Conservation (phyloP, 2,329 filamentous ascomycete species). For the Penicillium frequentans region DNA sequence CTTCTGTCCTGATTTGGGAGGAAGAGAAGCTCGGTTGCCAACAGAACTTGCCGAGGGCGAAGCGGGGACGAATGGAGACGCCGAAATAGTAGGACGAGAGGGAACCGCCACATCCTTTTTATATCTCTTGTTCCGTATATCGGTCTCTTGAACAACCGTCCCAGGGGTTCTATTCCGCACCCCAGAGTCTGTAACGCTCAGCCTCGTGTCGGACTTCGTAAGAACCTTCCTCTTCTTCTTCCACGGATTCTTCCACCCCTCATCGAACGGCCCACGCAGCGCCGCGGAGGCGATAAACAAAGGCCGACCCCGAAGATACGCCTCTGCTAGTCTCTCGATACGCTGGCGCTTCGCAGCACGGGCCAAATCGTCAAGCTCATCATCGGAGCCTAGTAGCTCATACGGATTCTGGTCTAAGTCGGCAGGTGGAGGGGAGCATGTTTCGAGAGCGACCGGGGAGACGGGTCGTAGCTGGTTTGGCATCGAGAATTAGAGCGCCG, state of each 20-base stretch:
- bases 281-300: constrained; percentile 49
- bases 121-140: not conserved
- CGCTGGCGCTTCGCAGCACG: constrained; percentile 41
- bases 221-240: constrained; percentile 23
- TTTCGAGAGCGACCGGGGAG: constrained; percentile 39
- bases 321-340: constrained; percentile 42
- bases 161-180: not conserved
- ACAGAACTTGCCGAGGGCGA: not conserved
- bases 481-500: constrained; percentile 26
- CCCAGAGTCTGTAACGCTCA: not conserved
- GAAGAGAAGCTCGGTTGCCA: not conserved
- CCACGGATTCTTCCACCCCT: constrained; percentile 50
- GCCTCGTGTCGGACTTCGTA: not conserved
- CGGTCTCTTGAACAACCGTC: not conserved
- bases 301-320: constrained; percentile 44
- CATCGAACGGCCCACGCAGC: constrained; percentile 46
- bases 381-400: constrained; percentile 38
- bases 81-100: not conserved
- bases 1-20: not conserved
- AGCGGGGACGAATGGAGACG: not conserved
- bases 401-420: constrained; percentile 24
- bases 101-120: not conserved
- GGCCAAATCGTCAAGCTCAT: constrained; percentile 34
- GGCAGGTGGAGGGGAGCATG: constrained; percentile 23
- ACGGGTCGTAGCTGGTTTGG: constrained; percentile 29